Conservation (phyloP, 1,139 yeast species). For the Candida sp. region DNA sequence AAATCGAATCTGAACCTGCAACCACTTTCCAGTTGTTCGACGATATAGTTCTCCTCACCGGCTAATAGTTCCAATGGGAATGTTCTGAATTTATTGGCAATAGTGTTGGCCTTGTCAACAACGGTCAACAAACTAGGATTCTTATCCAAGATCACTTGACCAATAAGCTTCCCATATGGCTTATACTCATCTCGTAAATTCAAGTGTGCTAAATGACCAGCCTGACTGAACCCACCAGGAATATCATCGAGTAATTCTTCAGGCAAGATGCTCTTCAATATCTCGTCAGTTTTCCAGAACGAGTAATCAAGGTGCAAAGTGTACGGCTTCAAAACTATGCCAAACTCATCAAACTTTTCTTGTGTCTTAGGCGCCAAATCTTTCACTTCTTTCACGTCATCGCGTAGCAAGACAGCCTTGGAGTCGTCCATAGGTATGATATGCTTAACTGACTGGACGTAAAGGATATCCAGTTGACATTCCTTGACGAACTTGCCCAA, state of each 20-base stretch:
- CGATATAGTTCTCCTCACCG: conserved; percentile 73
- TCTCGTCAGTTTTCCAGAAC: conserved; percentile 91
- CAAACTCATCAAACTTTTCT: conserved; percentile 48
- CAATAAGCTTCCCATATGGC: conserved; percentile 82
- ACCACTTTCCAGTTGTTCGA: conserved; percentile 88
- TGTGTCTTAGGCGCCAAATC: conserved; percentile 47
- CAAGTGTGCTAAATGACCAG: conserved; percentile 96
- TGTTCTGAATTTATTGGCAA: conserved; percentile 88
- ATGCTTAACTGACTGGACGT: conserved; percentile 67
- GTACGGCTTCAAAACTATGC: conserved; percentile 56
- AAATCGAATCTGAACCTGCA: conserved; percentile 90
- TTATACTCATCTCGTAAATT: conserved; percentile 86
- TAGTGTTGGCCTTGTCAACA: conserved; percentile 91
- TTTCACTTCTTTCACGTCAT: conserved; percentile 13
- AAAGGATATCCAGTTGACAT: conserved; percentile 59
- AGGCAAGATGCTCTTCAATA: conserved; percentile 78
- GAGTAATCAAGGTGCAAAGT: conserved; percentile 65
- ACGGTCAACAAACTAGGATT: conserved; percentile 82
- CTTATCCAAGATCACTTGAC: conserved; percentile 90
- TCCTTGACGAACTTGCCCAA: conserved; percentile 59
- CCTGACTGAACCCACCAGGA: conserved; percentile 92
- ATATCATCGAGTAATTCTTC: conserved; percentile 68
- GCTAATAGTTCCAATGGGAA: conserved; percentile 95
- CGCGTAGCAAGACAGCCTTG: conserved; percentile 67
- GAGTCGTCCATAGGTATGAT: conserved; percentile 54